A percentile compares a stretch with the other conserved stretches of the same genome.
Conservation (phyloP, 2,329 filamentous ascomycete species). For the Tolypocladium tundrense region DNA sequence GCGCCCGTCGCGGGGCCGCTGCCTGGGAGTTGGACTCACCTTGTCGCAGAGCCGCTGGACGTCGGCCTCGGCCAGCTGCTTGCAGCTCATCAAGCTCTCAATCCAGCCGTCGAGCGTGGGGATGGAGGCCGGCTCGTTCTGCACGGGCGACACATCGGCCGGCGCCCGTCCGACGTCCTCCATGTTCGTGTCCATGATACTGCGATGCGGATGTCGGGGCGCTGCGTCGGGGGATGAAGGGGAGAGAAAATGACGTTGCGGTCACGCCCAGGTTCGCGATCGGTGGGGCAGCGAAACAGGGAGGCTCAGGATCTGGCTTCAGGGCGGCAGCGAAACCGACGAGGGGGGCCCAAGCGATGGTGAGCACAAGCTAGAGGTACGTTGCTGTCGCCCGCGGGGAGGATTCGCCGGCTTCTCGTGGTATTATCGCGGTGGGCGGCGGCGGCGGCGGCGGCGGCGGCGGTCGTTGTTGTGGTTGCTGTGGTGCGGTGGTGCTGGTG, state of each 20-base stretch:
- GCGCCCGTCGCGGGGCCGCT: neutral
- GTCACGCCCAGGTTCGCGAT: slow-evolving; percentile 11
- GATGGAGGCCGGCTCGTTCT: slow-evolving; percentile 76
- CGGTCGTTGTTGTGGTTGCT: neutral
- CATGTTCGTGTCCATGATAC: slow-evolving; percentile 91
- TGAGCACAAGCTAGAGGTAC: neutral
- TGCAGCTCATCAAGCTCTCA: slow-evolving; percentile 95
- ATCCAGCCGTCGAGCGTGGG: slow-evolving; percentile 96
- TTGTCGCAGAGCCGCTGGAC: slow-evolving; percentile 97
- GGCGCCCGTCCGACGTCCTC: slow-evolving; percentile 89
- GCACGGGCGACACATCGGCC: slow-evolving; percentile 62
- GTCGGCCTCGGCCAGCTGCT: slow-evolving; percentile 89
- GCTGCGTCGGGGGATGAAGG: slow-evolving; percentile 9
- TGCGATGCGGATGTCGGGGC: slow-evolving; percentile 8
- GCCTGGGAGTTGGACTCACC: slow-evolving; percentile 39
- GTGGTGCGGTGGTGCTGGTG: neutral
- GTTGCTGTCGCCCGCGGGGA: neutral
- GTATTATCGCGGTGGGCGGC: neutral
- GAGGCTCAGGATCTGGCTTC: neutral
- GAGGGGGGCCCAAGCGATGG: neutral
- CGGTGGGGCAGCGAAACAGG: slow-evolving; percentile 8
- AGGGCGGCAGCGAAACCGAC: neutral
- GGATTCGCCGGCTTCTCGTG: neutral
- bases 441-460: neutral
- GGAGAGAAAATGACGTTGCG: slow-evolving; percentile 19